Percentiles rank a stretch among this genome's conserved stretches.
Conservation (phyloP, 2,329 filamentous ascomycete genomes). For the Scedosporium aurantiacum region DNA sequence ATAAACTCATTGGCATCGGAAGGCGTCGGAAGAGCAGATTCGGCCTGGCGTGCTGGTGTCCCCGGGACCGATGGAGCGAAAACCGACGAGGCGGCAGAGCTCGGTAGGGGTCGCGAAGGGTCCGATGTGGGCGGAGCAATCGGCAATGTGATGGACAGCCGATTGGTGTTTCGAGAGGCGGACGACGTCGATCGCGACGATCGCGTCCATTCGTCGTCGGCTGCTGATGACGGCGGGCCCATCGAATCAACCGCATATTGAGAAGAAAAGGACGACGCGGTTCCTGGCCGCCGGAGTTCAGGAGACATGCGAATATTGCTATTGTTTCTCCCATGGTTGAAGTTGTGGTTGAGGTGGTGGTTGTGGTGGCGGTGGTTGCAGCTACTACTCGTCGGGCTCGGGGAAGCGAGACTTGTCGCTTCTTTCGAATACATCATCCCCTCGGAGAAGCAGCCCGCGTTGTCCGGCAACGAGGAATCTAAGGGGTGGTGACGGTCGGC, state of each 20-base stretch:
- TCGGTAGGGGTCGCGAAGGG: conserved; percentile 40
- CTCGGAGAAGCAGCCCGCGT: not conserved
- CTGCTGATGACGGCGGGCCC: conserved; percentile 21
- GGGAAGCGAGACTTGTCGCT: not conserved
- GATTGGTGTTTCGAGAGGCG: conserved; percentile 42
- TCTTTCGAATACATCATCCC: not conserved
- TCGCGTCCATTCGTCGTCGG: conserved; percentile 31
- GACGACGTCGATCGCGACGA: conserved; percentile 41
- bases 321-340: not conserved
- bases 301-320: not conserved
- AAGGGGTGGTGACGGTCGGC: conserved; percentile 20
- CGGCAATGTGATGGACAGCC: conserved; percentile 51
- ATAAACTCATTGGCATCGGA: conserved; percentile 59
- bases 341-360: not conserved
- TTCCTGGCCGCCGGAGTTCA: not conserved
- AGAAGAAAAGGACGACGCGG: not conserved
- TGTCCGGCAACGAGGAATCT: not conserved
- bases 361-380: not conserved
- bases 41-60: conserved; percentile 36
- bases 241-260: not conserved
- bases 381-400: not conserved
- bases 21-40: conserved; percentile 26
- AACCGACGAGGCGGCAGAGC: conserved; percentile 19
- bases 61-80: conserved; percentile 31
- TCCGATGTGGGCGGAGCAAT: conserved; percentile 43